Percentiles rank a stretch among this genome's conserved stretches.
These are phyloP conservation scores for Hypomontagnella submonticulosa DNA, from an alignment of 495 filamentous ascomycete species.

Conservation along the genomic window DNA sequence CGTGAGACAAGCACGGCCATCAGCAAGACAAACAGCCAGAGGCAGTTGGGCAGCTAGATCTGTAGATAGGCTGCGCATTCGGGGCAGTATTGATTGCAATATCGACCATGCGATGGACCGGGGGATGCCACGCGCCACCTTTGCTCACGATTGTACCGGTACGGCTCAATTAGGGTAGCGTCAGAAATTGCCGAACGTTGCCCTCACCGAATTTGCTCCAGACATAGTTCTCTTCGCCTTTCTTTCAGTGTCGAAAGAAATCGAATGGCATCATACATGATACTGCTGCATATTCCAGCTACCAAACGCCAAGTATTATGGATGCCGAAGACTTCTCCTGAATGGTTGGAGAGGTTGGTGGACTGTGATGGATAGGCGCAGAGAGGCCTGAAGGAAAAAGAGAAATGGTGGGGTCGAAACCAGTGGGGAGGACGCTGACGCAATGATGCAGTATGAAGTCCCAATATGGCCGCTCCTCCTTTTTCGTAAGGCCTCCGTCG, in stretches of 20 bases:
- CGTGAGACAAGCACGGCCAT: slow-evolving; percentile 38
- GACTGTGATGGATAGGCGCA: slow-evolving; percentile 32
- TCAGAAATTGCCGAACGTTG: slow-evolving; percentile 33
- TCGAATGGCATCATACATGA: slow-evolving; percentile 40
- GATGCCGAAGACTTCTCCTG: slow-evolving; percentile 8
- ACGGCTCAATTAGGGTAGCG: slow-evolving; percentile 1
- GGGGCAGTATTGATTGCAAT: slow-evolving; percentile 17
- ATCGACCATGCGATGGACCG: slow-evolving; percentile 32
- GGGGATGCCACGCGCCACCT: slow-evolving; percentile 38
- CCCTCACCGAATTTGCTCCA: slow-evolving; percentile 27
- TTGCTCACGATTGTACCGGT: slow-evolving; percentile 36
- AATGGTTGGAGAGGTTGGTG: slow-evolving; percentile 33
- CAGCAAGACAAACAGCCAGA: slow-evolving; percentile 35
- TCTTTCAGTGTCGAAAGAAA: slow-evolving; percentile 18
- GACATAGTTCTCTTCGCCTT: slow-evolving; percentile 8
- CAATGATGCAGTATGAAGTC: slow-evolving; percentile 36
- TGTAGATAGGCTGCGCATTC: slow-evolving; percentile 29
- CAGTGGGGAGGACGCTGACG: slow-evolving; percentile 43
- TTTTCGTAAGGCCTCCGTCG: slow-evolving; percentile 34
- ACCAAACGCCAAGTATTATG: slow-evolving; percentile 27
- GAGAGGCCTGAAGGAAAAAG: slow-evolving; percentile 26
- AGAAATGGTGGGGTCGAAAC: slow-evolving; percentile 43
- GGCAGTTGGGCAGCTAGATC: slow-evolving; percentile 36
- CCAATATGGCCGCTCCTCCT: slow-evolving; percentile 18
- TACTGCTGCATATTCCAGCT: slow-evolving; percentile 28